Evolutionary conservation across 2,329 filamentous ascomycete genomes (phyloP).

Genomic region (Penicillium sp.): DNA sequence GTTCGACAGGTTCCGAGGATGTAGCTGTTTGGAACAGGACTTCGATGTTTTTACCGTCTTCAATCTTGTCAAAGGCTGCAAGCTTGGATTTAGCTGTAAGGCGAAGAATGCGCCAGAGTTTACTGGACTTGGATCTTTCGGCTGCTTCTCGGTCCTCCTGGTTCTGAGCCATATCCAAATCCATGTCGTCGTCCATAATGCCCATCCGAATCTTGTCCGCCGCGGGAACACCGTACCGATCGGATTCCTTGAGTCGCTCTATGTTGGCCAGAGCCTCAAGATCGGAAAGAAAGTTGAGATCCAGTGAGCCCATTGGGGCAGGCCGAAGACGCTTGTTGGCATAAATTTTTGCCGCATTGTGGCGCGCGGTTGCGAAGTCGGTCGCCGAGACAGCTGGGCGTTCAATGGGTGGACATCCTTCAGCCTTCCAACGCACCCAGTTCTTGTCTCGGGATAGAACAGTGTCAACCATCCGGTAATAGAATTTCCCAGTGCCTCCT

Average conservation of each 20-base stretch:
- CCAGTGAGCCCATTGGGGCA: conserved; percentile 64
- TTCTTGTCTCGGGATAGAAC: conserved; percentile 95
- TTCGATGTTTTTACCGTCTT: conserved; percentile 67
- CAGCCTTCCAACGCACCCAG: conserved; percentile 97
- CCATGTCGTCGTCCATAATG: conserved; percentile 74
- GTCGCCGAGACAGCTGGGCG: conserved; percentile 62
- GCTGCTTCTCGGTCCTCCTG: conserved; percentile 55
- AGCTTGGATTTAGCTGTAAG: conserved; percentile 70
- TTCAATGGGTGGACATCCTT: conserved; percentile 84
- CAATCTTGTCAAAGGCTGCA: conserved; percentile 76
- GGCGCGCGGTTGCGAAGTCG: conserved; percentile 64
- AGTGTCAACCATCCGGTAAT: conserved; percentile 93
- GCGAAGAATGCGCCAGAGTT: conserved; percentile 82
- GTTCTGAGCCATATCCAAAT: conserved; percentile 71
- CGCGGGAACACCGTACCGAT: conserved; percentile 62
- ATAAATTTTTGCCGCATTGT: conserved; percentile 59
- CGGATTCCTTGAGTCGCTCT: conserved; percentile 60
- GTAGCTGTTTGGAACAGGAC: conserved; percentile 40
- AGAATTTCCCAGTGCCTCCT: conserved; percentile 80
- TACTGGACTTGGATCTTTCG: conserved; percentile 72
- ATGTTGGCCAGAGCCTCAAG: conserved; percentile 57
- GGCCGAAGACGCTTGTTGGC: conserved; percentile 65
- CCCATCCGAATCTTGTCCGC: conserved; percentile 64
- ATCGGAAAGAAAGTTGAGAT: conserved; percentile 72
- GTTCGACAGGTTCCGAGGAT: conserved; percentile 14